A percentile compares a stretch with the other conserved stretches of the same genome.
Conservation (phyloP, 73 alveolate genomes). For the Paraurostyla sp. region DNA sequence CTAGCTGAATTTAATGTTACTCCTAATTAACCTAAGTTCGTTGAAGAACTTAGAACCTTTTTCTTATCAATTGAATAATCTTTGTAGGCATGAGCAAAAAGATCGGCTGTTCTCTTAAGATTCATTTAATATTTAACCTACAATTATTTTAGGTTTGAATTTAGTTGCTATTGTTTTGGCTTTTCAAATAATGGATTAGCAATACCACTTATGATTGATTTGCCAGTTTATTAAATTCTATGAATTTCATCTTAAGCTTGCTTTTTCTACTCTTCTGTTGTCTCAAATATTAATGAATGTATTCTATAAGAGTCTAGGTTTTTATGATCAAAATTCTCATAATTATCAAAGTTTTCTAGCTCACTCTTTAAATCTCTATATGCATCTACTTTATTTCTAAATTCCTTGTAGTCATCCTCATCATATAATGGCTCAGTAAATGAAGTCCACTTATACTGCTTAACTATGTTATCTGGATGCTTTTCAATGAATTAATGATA, state of each 20-base stretch:
- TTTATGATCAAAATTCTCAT: conserved; percentile 37
- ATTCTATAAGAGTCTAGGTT: conserved; percentile 8
- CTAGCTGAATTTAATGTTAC: too few species aligned
- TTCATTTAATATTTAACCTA: background rate
- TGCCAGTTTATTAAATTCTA: background rate
- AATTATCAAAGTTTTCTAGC: conserved; percentile 6
- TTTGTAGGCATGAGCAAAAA: conserved; percentile 21
- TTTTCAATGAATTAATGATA: background rate
- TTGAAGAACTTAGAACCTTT: background rate
- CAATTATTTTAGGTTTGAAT: background rate
- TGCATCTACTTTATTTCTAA: background rate
- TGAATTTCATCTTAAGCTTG: conserved; percentile 13
- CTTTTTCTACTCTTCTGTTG: background rate
- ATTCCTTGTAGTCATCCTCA: conserved; percentile 32
- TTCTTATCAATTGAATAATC: conserved; percentile 2
- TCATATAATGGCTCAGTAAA: conserved; percentile 28
- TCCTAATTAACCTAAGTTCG: too few species aligned
- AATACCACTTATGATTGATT: background rate
- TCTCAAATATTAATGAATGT: background rate
- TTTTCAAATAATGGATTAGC: background rate
- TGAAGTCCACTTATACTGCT: conserved; percentile 20
- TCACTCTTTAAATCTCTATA: conserved; percentile 27
- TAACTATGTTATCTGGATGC: conserved; percentile 27
- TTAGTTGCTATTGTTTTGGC: background rate
- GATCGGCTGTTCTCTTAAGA: conserved; percentile 15